phyloP scores from a whole-genome alignment of 805 yeast genomes.

The Candida endomychidarum region DNA sequence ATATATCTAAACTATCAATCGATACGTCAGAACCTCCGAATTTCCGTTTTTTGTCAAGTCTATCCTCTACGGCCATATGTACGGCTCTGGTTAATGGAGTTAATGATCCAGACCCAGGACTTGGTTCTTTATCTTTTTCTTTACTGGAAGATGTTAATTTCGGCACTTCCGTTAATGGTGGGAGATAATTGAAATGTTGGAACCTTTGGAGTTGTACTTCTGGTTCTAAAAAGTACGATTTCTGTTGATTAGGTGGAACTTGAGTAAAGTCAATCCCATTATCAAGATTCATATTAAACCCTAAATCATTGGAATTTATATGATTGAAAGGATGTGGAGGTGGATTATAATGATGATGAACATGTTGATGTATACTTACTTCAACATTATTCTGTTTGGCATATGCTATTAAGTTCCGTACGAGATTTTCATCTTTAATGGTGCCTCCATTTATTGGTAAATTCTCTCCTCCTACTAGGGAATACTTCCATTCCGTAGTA shows the following conservation, averaged over 20 bases:
- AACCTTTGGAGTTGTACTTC: conserved; percentile 57
- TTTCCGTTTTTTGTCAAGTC: conserved; percentile 16
- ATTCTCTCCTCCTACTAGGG: conserved; percentile 18
- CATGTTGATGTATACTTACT: conserved; percentile 80
- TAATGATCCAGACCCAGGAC: conserved; percentile 19
- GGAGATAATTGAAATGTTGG: conserved; percentile 73
- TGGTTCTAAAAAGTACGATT: conserved; percentile 36
- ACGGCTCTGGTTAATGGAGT: conserved; percentile 45
- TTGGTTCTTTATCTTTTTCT: conserved; percentile 16
- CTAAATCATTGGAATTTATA: conserved; percentile 6
- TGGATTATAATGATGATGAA: conserved; percentile 72
- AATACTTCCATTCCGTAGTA: conserved; percentile 62
- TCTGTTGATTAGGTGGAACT: background rate
- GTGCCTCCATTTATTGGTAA: conserved; percentile 43
- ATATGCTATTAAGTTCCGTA: conserved; percentile 55
- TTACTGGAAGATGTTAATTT: conserved; percentile 55
- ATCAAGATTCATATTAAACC: background rate
- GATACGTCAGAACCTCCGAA: conserved; percentile 7
- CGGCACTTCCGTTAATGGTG: conserved; percentile 70
- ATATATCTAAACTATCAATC: conserved; percentile 5
- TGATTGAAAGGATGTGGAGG: conserved; percentile 22
- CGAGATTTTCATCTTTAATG: conserved; percentile 54
- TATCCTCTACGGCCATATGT: conserved; percentile 37
- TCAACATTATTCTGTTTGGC: conserved; percentile 58
- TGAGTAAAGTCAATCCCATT: conserved; percentile 1